Evolutionary conservation across 2,329 filamentous ascomycete genomes (phyloP), one percentile per base, ranked within the genome.

Genomic region (Laburnicola sp.): DNA sequence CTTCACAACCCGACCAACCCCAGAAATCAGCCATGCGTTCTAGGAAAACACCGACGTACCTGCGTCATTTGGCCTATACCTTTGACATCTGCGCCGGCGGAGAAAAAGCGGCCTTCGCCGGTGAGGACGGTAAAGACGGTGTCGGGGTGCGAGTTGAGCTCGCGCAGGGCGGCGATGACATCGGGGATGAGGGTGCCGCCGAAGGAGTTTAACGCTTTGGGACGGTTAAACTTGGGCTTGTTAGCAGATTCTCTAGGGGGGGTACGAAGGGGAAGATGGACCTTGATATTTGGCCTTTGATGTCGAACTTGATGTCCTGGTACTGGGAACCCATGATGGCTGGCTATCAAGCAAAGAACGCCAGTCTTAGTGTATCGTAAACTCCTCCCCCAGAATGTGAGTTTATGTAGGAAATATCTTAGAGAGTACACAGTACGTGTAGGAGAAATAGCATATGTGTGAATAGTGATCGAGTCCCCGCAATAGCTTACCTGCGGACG

Each of bases 51-150:
- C 16, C 16, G 31, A 62, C 51, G 10, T 63, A 63, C 60, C 31
- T 30, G 38, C 6, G 31, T 40, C 8, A 52, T 49, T 0, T 28
- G 26, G 1, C 34, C 25, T 9, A 59, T 55, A 65, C 74, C 71
- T 58, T 70, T 74, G 1, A 80, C 74, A 67, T 80, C 78, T 16
- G 78, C 78, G 16, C 78, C 78, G 0, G 77, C 75, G 21, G 74
- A 77, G 59, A 80, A 80, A 63, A 80, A 80, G 8, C 77, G 66
- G 2, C 78, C 78, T 56, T 78, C 77, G 16, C 78, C 78, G 0
- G 78, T 80, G 8, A 80, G 54, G 1, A 80, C 78, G 1, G 78
- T 80, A 58, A 80, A 79, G 10, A 80, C 62, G 4, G 78, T 80
- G 34, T 76, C 72, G 2, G 78, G 77, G 54, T 80, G 70, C 30